These are phyloP conservation scores for Fusarium continuum DNA, from an alignment of 2,329 filamentous ascomycete species.

Conservation along the genomic window DNA sequence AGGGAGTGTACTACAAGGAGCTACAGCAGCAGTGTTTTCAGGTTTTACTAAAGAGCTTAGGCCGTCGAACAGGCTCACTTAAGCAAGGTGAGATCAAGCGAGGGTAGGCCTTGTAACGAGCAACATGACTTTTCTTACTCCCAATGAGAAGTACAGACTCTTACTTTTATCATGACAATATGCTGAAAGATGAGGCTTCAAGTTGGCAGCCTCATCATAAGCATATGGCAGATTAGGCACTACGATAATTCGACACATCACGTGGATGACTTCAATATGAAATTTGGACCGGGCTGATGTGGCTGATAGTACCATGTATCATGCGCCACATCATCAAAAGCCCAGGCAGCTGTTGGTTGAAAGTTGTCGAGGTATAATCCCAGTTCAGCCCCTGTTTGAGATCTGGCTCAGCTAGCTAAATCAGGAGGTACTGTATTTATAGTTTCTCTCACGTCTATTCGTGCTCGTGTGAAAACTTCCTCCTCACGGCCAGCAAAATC, in stretches of 20 bases:
- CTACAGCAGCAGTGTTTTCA: no score
- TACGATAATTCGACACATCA: not conserved
- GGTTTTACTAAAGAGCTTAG: no score
- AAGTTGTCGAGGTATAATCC: not conserved
- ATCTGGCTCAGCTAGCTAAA: not conserved
- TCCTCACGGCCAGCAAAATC: not conserved
- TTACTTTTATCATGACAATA: not conserved
- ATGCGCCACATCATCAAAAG: constrained; percentile 6
- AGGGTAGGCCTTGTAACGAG: no score
- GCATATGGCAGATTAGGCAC: constrained; percentile 17
- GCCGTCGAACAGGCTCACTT: no score
- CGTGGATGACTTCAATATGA: not conserved
- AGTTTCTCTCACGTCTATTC: not conserved
- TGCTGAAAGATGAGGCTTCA: not conserved
- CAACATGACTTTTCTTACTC: no score
- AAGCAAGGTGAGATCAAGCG: no score
- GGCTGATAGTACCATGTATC: constrained; percentile 14
- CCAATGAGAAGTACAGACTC: no score
- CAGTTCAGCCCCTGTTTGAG: not conserved
- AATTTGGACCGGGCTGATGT: constrained; percentile 18
- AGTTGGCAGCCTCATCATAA: not conserved
- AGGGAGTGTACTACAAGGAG: no score
- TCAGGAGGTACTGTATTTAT: not conserved
- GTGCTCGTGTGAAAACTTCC: not conserved
- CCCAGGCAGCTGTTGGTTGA: not conserved